Evolutionary conservation across 805 yeast genomes (phyloP), one percentile per base, ranked within the genome.

Genomic region (Saccharomycopsis fermentans): DNA sequence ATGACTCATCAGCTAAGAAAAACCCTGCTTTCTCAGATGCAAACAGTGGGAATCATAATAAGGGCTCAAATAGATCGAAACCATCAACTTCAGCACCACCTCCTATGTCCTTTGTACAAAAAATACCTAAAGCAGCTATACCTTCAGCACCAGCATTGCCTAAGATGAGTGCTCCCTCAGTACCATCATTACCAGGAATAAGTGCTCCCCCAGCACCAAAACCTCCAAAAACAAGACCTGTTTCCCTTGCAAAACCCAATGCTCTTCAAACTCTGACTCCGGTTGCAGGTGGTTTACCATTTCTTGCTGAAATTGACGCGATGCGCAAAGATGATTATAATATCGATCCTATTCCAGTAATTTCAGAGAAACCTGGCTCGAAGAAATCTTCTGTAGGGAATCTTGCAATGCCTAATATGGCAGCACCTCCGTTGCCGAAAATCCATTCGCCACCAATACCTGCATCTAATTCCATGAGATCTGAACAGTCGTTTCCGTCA

Each of bases 281-380:
- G 35, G 35, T 32, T 32, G 35, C 35, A 3, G 12, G 12, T 32
- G 9, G 35, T 14, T 66, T 81, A 21, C 86, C 87, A 6, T 82
- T 82, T 64, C 71, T 82, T 51, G 82, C 81, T 1, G 80, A 81
- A 59, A 82, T 82, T 56, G 80, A 81, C 62, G 75, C 78, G 40
- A 80, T 77, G 65, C 73, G 86, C 12, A 32, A 6, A 32, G 27
- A 21, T 24, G 27, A 26, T 24, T 43, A 17, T n/a, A 39, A 3
- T 14, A 39, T 39, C 19, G 16, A 21, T 39, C 19, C 47, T 39
- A 4, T 26, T 39, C 19, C 71, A 24, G 19, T 16, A 4, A 5
- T 35, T 37, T 5, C 53, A 27, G 61, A 66, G 14, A 51, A 63
- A 16, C 65, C 68, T 34, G 63, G 68, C 21, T 54, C 66, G 4